Conservation (phyloP, 176 grass and related monocot species). For the Neostapfia colusana region DNA sequence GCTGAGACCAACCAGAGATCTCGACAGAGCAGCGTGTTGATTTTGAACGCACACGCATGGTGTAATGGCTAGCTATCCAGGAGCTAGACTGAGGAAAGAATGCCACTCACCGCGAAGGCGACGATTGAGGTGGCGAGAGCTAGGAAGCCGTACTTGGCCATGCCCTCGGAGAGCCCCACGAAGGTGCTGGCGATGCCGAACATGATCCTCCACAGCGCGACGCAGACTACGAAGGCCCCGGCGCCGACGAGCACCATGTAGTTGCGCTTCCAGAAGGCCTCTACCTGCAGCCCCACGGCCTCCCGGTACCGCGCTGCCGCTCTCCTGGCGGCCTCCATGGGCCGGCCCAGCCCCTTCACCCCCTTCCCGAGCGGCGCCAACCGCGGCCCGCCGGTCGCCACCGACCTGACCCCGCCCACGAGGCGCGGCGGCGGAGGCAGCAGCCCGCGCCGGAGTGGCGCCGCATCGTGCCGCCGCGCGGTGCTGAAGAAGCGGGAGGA, state of each 20-base stretch:
- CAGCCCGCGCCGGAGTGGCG: not conserved
- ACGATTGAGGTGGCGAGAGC: constrained; percentile 87
- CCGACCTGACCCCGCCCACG: constrained; percentile 29
- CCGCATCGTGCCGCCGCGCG: constrained; percentile 18
- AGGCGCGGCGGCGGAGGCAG: not conserved
- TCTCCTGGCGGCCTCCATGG: constrained; percentile 46
- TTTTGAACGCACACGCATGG: not conserved
- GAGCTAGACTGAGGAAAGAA: constrained; percentile 12
- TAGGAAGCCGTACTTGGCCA: constrained; percentile 99
- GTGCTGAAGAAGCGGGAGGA: constrained; percentile 41
- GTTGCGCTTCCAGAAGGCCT: constrained; percentile 94
- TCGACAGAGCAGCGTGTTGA: not conserved
- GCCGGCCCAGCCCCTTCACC: constrained; percentile 66
- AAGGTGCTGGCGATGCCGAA: constrained; percentile 89
- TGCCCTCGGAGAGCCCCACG: constrained; percentile 86
- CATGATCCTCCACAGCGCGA: constrained; percentile 86
- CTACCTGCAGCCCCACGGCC: constrained; percentile 69
- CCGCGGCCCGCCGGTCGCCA: constrained; percentile 33
- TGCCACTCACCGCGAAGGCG: constrained; percentile 67
- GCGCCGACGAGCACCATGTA: constrained; percentile 72
- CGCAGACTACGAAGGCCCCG: constrained; percentile 60
- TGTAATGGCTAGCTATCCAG: not conserved
- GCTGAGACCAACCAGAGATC: not conserved
- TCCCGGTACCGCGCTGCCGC: constrained; percentile 59
- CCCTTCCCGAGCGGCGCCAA: constrained; percentile 53